Base-by-base conservation (phyloP, 345 rosid genomes). In the Pistacia vera region DNA sequence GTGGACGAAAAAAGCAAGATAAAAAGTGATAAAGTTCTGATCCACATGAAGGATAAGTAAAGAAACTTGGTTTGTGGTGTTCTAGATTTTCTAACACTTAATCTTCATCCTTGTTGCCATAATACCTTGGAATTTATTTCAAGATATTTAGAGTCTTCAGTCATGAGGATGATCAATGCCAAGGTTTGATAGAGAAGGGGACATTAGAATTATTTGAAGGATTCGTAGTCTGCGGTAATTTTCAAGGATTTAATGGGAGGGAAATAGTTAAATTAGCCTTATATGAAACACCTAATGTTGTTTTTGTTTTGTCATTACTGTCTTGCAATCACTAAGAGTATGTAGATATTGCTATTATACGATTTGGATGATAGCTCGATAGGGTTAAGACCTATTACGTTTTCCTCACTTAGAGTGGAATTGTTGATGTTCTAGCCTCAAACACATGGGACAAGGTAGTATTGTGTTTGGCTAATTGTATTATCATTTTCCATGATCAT, bases 391-490 rank as follows among this genome's bases (percentile, higher is more conserved):
- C 64, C 30, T 75, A n/a, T n/a, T 79, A 16, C 85, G 90, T 58
- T 73, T 83, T 75, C 93, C 67, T 86, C 93, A 46, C 92, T 90
- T 65, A 74, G 80, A 91, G 80, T 64, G 88, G 91, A 79, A 65
- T 79, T 68, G 77, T 78, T 55, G 74, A 92, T 75, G 83, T 89
- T 68, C 91, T 90, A 77, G 89, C 91, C 46, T 89, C 92, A 57
- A 85, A 92, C 84, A 76, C 87, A 6, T 90, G 97, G 97, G 84
- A 90, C 66, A 87, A 88, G 91, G 97, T 92, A 88, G 51, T 60
- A 18, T 67, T 70, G 63, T 63, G 56, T 28, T 68, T 2, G 10
- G 58, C 17, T 28, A 4, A 17, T 17, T 48, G 30, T 48, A 61
- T 38, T 46, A 28, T 35, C 28, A 38, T 16, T 17, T n/a, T 4